phyloP scores from a whole-genome alignment of 345 rosid species.

The Aquilaria yunnanensis region DNA sequence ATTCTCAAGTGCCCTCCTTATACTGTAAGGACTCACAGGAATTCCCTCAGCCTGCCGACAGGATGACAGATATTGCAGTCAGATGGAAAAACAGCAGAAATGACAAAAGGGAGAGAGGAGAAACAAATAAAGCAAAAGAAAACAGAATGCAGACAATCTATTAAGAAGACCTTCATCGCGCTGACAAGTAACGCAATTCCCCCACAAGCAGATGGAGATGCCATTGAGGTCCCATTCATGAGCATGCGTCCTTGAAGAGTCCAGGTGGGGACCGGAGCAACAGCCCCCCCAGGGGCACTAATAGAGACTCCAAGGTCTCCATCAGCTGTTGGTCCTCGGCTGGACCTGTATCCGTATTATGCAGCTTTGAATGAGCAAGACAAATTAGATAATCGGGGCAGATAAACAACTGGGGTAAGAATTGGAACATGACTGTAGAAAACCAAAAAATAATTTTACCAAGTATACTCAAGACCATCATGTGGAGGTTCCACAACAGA shows the following conservation, averaged over 20 bases:
- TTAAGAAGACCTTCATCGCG: slow-evolving; percentile 77
- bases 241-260: slow-evolving; percentile 97
- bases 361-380: slow-evolving; percentile 16
- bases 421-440: slow-evolving; percentile 7
- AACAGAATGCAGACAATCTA: slow-evolving; percentile 5
- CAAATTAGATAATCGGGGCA: no score
- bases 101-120: slow-evolving; percentile 8
- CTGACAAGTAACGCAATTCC: slow-evolving; percentile 88
- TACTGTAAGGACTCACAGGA: slow-evolving; percentile 75
- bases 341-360: slow-evolving; percentile 64
- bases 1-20: slow-evolving; percentile 90
- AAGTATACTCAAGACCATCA: slow-evolving; percentile 94
- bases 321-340: slow-evolving; percentile 96
- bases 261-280: slow-evolving; percentile 99
- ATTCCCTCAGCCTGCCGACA: slow-evolving; percentile 68
- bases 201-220: slow-evolving; percentile 99
- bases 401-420: slow-evolving; percentile 9
- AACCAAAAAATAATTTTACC: slow-evolving; percentile 40
- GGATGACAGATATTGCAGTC: slow-evolving; percentile 16
- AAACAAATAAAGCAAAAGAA: slow-evolving; percentile 8
- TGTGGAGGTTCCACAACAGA: slow-evolving; percentile 85
- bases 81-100: slow-evolving; percentile 6
- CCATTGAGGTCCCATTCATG: slow-evolving; percentile 99
- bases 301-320: slow-evolving; percentile 94
- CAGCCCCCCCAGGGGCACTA: slow-evolving; percentile 99